Base-by-base conservation (phyloP, 768 basidiomycete species). In the Dioszegia hungarica region DNA sequence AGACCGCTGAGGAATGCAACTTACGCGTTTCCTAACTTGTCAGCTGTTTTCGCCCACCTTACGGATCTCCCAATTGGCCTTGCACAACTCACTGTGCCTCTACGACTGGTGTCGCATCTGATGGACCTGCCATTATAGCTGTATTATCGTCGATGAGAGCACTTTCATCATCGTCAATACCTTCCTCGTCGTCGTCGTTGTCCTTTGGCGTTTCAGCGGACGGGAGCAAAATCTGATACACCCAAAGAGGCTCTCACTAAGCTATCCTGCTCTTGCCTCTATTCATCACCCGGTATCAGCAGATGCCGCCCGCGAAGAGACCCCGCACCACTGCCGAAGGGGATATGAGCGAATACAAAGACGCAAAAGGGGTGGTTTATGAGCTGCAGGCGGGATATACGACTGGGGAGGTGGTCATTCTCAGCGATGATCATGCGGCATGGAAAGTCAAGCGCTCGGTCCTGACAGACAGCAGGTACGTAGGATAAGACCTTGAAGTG, bases 81-180 rank as follows among this genome's bases (percentile, higher is more conserved):
- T n/a, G 43, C 5, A 19, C 2, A 70, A 14, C 72, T 59, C 51
- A 73, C 72, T 73, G 72, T 25, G 72, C 72, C 45, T 66, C 66
- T 5, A 63, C 50, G 15, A 73, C 68, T 0, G 68, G 68, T 17
- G 66, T 68, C 12, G 72, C 72, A 55, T 73, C 68, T 51, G 63
- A 40, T 50, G 67, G 65, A 14, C 64, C 62, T 44, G 64, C 37
- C 69, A 68, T 71, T 15, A 11, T 62, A 24, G 28, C 12, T 54
- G 11, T 43, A 43, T 19, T 6, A n/a, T n/a, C n/a, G n/a, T n/a
- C n/a, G n/a, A n/a, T n/a, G 31, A 33, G 31, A 33, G 14, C 31
- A 33, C 8, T 33, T 6, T 33, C 31, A 33, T 6, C n/a, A n/a
- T n/a, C n/a, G n/a, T n/a, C n/a, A 33, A 14, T 33, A 14, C 8